Evolutionary conservation across 2,329 filamentous ascomycete species (phyloP).

Genomic region (Fusarium drepaniforme): DNA sequence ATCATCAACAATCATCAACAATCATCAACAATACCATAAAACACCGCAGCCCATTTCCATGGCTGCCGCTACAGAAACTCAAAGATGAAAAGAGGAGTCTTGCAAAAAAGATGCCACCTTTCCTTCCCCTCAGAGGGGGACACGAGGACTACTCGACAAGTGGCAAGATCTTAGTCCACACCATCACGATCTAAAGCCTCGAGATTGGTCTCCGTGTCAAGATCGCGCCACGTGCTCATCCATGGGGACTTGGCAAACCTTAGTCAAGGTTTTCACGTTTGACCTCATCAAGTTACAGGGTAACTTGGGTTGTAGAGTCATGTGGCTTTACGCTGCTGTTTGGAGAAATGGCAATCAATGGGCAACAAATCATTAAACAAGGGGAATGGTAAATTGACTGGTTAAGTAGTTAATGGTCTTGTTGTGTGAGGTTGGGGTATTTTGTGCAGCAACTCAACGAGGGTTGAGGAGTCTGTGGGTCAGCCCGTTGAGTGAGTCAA

Average conservation of each 20-base stretch:
- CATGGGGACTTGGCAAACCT: neutral
- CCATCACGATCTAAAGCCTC: neutral
- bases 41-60: neutral
- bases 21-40: neutral
- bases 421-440: neutral
- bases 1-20: neutral
- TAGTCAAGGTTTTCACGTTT: neutral
- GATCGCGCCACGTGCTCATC: neutral
- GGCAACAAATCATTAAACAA: neutral
- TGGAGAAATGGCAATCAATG: neutral
- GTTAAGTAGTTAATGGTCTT: neutral
- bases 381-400: neutral
- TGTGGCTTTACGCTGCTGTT: neutral
- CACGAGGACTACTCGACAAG: neutral
- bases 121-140: neutral
- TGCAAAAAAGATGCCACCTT: neutral
- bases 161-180: neutral
- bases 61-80: neutral
- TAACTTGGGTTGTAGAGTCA: neutral
- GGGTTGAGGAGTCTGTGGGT: too few species aligned
- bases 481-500: neutral
- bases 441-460: neutral
- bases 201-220: neutral
- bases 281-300: neutral
- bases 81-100: neutral